These are phyloP conservation scores for Monilinia aucupariae DNA, from an alignment of 2,329 filamentous ascomycete species.

Conservation along the genomic window DNA sequence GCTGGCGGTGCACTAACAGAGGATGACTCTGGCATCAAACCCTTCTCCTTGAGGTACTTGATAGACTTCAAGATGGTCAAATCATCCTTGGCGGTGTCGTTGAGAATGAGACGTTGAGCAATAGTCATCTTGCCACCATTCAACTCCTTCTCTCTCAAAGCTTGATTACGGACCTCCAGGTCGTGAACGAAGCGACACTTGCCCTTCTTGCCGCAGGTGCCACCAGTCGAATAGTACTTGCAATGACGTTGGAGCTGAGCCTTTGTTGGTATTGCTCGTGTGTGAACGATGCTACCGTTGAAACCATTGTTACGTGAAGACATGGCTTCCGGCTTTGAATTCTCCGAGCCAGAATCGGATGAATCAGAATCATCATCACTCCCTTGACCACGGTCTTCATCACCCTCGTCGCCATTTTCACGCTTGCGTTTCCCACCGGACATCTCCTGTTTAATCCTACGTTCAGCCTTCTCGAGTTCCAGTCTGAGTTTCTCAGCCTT, in stretches of 20 bases:
- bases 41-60: slow-evolving; percentile 54
- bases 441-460: slow-evolving; percentile 34
- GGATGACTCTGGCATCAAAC: slow-evolving; percentile 34
- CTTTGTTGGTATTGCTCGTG: slow-evolving; percentile 44
- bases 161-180: slow-evolving; percentile 55
- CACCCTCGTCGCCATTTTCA: slow-evolving; percentile 61
- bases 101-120: slow-evolving; percentile 58
- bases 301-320: slow-evolving; percentile 42
- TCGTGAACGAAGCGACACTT: slow-evolving; percentile 71
- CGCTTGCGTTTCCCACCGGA: slow-evolving; percentile 64
- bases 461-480: slow-evolving; percentile 64
- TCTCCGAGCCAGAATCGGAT: slow-evolving; percentile 46
- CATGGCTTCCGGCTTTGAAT: slow-evolving; percentile 54
- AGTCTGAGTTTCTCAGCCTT: slow-evolving; percentile 57
- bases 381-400: slow-evolving; percentile 47
- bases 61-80: slow-evolving; percentile 60
- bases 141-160: slow-evolving; percentile 56
- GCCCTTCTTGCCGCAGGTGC: slow-evolving; percentile 66
- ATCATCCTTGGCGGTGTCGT: slow-evolving; percentile 65
- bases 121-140: slow-evolving; percentile 63
- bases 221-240: slow-evolving; percentile 66
- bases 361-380: slow-evolving; percentile 32
- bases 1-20: slow-evolving; percentile 27
- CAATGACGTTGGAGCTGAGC: slow-evolving; percentile 61
- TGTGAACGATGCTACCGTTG: slow-evolving; percentile 22